Evolutionary conservation across 331 rosid species (phyloP).

Genomic region (Quercus lobata): DNA sequence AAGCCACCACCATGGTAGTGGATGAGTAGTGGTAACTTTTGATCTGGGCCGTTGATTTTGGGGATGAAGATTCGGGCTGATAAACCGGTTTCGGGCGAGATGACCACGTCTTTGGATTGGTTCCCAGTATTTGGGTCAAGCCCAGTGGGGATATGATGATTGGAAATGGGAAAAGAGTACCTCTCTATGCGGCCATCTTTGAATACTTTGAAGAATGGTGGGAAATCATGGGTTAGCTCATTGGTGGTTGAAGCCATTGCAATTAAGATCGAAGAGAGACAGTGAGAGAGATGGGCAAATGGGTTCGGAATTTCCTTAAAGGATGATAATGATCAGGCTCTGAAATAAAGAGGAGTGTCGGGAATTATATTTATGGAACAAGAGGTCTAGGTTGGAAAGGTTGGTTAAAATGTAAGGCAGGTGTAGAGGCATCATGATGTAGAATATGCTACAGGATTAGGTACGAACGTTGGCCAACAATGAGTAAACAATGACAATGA

Average conservation of each 20-base stretch:
- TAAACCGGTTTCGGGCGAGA: constrained; percentile 1
- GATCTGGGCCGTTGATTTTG: not conserved
- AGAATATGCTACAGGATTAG: too few species aligned
- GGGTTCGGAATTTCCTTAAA: not conserved
- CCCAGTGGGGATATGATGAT: not conserved
- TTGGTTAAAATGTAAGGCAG: too few species aligned
- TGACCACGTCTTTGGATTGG: constrained; percentile 7
- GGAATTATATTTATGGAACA: too few species aligned
- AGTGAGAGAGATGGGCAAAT: not conserved
- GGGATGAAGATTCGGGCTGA: constrained; percentile 7
- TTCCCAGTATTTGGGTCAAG: constrained; percentile 1
- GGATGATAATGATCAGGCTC: too few species aligned
- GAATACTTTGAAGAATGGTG: constrained; percentile 13
- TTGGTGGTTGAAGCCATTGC: not conserved
- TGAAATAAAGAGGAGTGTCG: not conserved
- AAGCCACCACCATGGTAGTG: constrained; percentile 20
- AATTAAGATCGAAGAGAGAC: too few species aligned
- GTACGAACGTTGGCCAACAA: too few species aligned
- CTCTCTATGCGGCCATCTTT: constrained; percentile 16
- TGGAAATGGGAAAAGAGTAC: not conserved
- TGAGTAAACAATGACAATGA: too few species aligned
- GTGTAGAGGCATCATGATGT: too few species aligned
- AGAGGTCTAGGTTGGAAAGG: not conserved
- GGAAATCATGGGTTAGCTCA: constrained; percentile 12
- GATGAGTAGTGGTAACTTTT: constrained; percentile 9